phyloP scores from a whole-genome alignment of 1,284 basidiomycete species.

The Ceratobasidium theobromae region DNA sequence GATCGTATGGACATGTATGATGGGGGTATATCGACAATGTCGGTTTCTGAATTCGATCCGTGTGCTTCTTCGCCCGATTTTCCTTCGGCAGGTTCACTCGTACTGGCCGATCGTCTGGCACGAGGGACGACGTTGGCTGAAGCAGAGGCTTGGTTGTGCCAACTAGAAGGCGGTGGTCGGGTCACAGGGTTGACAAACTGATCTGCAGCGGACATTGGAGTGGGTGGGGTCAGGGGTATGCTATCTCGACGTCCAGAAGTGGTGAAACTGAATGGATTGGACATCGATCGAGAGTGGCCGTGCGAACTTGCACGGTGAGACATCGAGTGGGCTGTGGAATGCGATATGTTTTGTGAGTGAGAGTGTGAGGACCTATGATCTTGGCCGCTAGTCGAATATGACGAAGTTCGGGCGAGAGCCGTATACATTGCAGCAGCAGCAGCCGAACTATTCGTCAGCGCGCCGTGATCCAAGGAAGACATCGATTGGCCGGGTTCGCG shows the following conservation, averaged over 20 bases:
- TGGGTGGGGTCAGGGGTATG: not conserved
- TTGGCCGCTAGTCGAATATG: conserved; percentile 19
- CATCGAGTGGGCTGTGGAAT: conserved; percentile 12
- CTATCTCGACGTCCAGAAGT: not conserved
- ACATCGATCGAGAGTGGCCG: conserved; percentile 16
- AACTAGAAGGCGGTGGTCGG: conserved; percentile 26
- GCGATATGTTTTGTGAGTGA: conserved; percentile 18
- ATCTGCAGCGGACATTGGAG: conserved; percentile 14
- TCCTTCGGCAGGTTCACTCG: not conserved
- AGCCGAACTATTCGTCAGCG: conserved; percentile 2
- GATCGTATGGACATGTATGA: not conserved
- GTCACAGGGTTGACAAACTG: conserved; percentile 6
- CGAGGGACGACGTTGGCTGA: conserved; percentile 17
- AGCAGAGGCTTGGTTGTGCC: conserved; percentile 24
- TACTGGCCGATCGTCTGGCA: not conserved
- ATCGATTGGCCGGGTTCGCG: not conserved
- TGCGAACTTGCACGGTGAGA: not conserved
- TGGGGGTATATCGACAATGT: conserved; percentile 14
- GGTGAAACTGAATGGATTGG: conserved; percentile 2
- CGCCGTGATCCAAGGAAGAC: conserved; percentile 7
- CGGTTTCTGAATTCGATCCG: not conserved
- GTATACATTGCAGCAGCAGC: conserved; percentile 10
- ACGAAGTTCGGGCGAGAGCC: conserved; percentile 13
- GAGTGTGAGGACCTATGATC: conserved; percentile 14
- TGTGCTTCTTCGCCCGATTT: conserved; percentile 10